phyloP scores from a whole-genome alignment of 1,284 basidiomycete genomes.

The Kwoniella shivajii region DNA sequence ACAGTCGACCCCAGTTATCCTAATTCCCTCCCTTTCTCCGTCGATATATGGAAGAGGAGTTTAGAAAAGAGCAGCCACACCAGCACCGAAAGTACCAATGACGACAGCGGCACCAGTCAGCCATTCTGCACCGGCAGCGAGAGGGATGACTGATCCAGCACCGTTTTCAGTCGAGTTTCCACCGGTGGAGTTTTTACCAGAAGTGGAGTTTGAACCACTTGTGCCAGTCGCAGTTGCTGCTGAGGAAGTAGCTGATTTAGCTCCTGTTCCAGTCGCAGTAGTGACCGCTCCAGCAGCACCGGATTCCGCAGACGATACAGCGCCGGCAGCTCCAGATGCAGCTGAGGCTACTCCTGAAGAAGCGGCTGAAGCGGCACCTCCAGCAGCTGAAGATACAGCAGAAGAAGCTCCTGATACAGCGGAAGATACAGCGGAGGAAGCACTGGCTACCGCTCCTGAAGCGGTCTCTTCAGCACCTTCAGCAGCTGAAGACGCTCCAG shows the following conservation, averaged over 20 bases:
- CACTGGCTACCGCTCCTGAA: not conserved
- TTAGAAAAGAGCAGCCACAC: constrained; percentile 24
- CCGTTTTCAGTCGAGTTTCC: constrained; percentile 5
- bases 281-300: not conserved
- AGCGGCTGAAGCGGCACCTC: not conserved
- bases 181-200: not conserved
- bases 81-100: constrained; percentile 25
- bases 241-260: not conserved
- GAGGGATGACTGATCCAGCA: not conserved
- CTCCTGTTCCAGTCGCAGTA: not conserved
- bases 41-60: not conserved
- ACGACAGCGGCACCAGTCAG: constrained; percentile 15
- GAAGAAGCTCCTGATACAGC: not conserved
- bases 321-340: constrained; percentile 5
- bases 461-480: constrained; percentile 6
- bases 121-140: constrained; percentile 15
- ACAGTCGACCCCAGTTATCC: too few relatives aligned
- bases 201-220: constrained; percentile 1
- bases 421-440: not conserved
- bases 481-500: constrained; percentile 4
- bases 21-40: too few relatives aligned
- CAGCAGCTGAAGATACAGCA: constrained; percentile 4
- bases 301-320: constrained; percentile 3
- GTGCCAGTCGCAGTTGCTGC: constrained; percentile 2
- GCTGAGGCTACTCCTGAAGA: constrained; percentile 8